These are phyloP conservation scores for Orbilia blumenaviensis DNA, from an alignment of 2,329 filamentous ascomycete species.

Conservation along the genomic window DNA sequence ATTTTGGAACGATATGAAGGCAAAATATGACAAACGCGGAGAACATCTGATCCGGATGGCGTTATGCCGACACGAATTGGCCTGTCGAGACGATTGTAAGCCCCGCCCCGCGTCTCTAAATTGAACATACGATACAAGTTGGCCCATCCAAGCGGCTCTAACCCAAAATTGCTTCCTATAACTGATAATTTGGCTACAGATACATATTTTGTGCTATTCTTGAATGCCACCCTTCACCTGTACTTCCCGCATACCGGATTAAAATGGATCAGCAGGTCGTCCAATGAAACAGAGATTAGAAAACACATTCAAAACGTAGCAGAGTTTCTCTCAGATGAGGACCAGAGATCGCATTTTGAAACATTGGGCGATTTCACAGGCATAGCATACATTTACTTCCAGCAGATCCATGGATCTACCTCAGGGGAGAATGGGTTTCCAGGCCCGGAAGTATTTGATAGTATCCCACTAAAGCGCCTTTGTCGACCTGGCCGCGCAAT, in stretches of 20 bases:
- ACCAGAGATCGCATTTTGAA: not conserved
- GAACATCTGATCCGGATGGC: not conserved
- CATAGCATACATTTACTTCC: slow-evolving; percentile 25
- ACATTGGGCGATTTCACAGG: not conserved
- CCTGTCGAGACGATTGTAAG: not conserved
- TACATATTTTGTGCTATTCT: not conserved
- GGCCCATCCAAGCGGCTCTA: no score
- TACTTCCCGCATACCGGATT: not conserved
- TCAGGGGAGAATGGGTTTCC: not conserved
- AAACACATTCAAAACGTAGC: not conserved
- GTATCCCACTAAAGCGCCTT: slow-evolving; percentile 4
- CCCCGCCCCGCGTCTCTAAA: no score
- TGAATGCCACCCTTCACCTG: slow-evolving; percentile 4
- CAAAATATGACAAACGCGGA: not conserved
- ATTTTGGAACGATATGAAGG: slow-evolving; percentile 24
- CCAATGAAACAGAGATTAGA: not conserved
- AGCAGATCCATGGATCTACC: not conserved
- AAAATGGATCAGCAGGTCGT: not conserved
- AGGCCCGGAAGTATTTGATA: slow-evolving; percentile 4
- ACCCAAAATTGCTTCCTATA: not conserved
- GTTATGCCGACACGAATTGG: not conserved
- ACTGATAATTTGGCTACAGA: not conserved
- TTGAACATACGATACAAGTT: no score
- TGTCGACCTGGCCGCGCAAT: not conserved
- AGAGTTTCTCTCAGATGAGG: not conserved